Conservation (phyloP, 2,329 filamentous ascomycete species). For the Chlorencoelia australis region DNA sequence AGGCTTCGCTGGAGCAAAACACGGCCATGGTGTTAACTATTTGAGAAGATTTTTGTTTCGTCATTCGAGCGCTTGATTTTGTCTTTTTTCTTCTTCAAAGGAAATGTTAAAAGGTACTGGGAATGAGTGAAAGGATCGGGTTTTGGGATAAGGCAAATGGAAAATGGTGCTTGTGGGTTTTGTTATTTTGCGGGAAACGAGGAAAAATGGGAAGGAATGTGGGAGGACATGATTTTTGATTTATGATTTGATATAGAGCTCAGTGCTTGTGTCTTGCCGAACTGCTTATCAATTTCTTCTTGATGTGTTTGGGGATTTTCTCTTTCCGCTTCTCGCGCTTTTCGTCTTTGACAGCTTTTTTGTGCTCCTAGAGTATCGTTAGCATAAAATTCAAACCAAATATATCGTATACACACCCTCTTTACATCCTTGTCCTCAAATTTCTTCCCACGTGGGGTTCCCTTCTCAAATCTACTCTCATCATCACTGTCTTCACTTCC, state of each 20-base stretch:
- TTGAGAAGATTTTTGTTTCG: slow-evolving; percentile 18
- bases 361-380: slow-evolving; percentile 49
- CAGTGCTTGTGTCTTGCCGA: slow-evolving; percentile 27
- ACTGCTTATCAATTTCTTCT: slow-evolving; percentile 72
- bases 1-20: slow-evolving; percentile 20
- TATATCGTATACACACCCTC: slow-evolving; percentile 38
- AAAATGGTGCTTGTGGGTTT: neutral
- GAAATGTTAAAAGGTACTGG: neutral
- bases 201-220: neutral
- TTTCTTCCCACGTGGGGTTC: slow-evolving; percentile 65
- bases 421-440: slow-evolving; percentile 91
- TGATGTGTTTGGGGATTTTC: slow-evolving; percentile 93
- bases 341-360: slow-evolving; percentile 85
- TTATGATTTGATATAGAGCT: slow-evolving; percentile 10
- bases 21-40: slow-evolving; percentile 9
- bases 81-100: neutral
- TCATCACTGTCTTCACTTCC: slow-evolving; percentile 34
- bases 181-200: neutral
- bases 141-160: neutral
- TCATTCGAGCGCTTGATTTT: slow-evolving; percentile 19
- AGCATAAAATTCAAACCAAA: slow-evolving; percentile 4
- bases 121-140: neutral
- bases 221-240: neutral
- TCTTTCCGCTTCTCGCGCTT: slow-evolving; percentile 87
- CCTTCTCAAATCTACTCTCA: slow-evolving; percentile 52